These are phyloP conservation scores for Nepenthes gracilis DNA, from an alignment of 148 eudicot species.

Conservation along the genomic window DNA sequence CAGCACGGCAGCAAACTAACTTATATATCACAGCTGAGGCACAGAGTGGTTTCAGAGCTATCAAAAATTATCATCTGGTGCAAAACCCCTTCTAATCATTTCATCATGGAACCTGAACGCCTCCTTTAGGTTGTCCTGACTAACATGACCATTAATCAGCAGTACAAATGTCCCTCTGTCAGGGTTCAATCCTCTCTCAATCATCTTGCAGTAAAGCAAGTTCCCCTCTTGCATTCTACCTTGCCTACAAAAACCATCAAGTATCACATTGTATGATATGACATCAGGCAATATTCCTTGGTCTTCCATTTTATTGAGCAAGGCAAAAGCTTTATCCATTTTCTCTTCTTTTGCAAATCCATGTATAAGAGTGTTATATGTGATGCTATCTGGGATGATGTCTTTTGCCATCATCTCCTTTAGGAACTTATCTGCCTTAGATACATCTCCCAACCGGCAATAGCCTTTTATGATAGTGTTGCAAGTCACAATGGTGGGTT, in stretches of 20 bases:
- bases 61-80: conserved; percentile 71
- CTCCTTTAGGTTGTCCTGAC: conserved; percentile 58
- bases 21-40: no score
- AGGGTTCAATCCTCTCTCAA: conserved; percentile 47
- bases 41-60: background rate
- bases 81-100: conserved; percentile 68
- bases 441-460: conserved; percentile 41
- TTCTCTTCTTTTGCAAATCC: conserved; percentile 60
- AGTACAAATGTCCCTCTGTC: conserved; percentile 54
- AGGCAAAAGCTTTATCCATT: conserved; percentile 40
- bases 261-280: conserved; percentile 52
- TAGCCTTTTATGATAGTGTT: conserved; percentile 68
- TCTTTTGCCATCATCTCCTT: conserved; percentile 30
- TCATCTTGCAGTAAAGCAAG: conserved; percentile 47
- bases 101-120: conserved; percentile 74
- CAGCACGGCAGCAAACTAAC: no score
- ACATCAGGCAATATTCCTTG: conserved; percentile 54
- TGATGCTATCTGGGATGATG: conserved; percentile 37
- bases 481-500: conserved; percentile 55
- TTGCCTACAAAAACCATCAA: conserved; percentile 59
- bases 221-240: conserved; percentile 66
- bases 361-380: conserved; percentile 70
- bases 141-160: conserved; percentile 61
- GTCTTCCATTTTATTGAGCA: conserved; percentile 57
- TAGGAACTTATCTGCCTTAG: conserved; percentile 41